These are phyloP conservation scores for Gentiana dahurica DNA, from an alignment of 257 asterid genomes.

Conservation along the genomic window DNA sequence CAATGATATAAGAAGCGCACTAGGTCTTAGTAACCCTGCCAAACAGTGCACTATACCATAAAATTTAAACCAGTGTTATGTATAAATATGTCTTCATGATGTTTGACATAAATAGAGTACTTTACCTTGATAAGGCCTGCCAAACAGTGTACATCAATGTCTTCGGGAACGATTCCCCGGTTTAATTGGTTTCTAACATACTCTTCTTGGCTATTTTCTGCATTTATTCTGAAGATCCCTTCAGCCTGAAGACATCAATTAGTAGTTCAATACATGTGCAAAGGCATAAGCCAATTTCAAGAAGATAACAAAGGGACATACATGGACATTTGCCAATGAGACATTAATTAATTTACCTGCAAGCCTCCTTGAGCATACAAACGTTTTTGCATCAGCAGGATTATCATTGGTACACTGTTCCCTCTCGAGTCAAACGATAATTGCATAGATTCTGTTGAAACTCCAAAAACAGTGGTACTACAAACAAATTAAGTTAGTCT, in stretches of 20 bases:
- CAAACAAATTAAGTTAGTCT: conserved; percentile 21
- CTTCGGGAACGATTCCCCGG: conserved; percentile 77
- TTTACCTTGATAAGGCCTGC: conserved; percentile 90
- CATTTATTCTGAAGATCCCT: conserved; percentile 95
- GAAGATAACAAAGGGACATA: neutral
- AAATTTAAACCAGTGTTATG: no score
- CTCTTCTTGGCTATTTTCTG: conserved; percentile 94
- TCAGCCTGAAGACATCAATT: conserved; percentile 54
- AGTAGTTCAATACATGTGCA: conserved; percentile 4
- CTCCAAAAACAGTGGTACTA: conserved; percentile 98
- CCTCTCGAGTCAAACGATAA: conserved; percentile 80
- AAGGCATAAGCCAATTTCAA: neutral
- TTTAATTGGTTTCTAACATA: conserved; percentile 87
- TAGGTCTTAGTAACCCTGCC: no score
- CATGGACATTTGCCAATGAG: neutral
- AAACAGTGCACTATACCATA: no score
- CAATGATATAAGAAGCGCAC: no score
- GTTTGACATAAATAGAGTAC: no score
- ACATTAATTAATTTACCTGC: conserved; percentile 36
- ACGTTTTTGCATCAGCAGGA: conserved; percentile 77
- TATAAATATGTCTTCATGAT: no score
- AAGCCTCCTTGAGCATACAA: conserved; percentile 82
- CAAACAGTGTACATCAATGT: conserved; percentile 91
- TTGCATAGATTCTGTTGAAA: conserved; percentile 98
- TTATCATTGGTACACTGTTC: conserved; percentile 87